These are phyloP conservation scores for Syzygium jambos DNA, from an alignment of 345 rosid species.

Conservation along the genomic window DNA sequence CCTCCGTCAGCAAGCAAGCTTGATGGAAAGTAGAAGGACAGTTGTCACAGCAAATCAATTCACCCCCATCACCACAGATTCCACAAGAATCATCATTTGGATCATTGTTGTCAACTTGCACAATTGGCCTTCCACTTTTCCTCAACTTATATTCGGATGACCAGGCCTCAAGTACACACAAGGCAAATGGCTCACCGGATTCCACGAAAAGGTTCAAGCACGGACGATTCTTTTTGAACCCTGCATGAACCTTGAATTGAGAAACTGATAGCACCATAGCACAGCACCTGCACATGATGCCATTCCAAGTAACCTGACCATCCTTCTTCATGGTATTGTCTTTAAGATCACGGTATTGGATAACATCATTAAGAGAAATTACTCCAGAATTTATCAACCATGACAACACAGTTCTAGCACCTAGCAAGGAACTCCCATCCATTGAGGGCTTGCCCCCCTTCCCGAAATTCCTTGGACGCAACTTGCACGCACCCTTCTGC, in stretches of 20 bases:
- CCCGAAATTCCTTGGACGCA: conserved; percentile 50
- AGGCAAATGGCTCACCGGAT: conserved; percentile 65
- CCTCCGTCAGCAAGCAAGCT: conserved; percentile 79
- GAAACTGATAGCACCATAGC: conserved; percentile 53
- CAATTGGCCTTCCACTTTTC: conserved; percentile 34
- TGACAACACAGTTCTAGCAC: conserved; percentile 64
- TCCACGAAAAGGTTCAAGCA: conserved; percentile 82
- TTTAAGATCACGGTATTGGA: conserved; percentile 61
- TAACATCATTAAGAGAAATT: conserved; percentile 56
- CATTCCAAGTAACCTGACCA: conserved; percentile 58
- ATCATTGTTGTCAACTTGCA: conserved; percentile 54
- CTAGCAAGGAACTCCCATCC: conserved; percentile 34
- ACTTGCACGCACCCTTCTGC: conserved; percentile 47
- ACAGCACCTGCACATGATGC: conserved; percentile 81
- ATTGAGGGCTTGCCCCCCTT: conserved; percentile 31
- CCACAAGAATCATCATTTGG: conserved; percentile 96
- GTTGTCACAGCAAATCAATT: conserved; percentile 88
- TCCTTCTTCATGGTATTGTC: conserved; percentile 59
- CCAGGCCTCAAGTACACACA: conserved; percentile 89
- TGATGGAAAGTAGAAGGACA: conserved; percentile 91
- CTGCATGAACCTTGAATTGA: conserved; percentile 75
- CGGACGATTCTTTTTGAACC: conserved; percentile 53
- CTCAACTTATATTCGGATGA: conserved; percentile 68
- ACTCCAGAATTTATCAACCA: conserved; percentile 64
- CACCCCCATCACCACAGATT: conserved; percentile 86